Conservation (phyloP, 148 eudicot genomes). For the Gaultheria prostrata region DNA sequence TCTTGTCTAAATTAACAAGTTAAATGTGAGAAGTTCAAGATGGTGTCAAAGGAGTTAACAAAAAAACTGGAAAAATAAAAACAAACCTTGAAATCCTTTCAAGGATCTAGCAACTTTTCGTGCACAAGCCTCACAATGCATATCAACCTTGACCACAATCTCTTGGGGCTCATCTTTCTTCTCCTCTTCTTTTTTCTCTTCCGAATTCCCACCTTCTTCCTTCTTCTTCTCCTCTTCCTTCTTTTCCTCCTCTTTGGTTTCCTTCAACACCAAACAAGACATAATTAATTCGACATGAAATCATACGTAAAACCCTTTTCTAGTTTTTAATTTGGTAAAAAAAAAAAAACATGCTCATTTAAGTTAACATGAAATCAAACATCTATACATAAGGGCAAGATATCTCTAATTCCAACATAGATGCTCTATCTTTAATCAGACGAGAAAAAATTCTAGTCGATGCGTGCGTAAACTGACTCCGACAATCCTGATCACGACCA, state of each 20-base stretch:
- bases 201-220: constrained; percentile 16
- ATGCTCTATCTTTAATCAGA: too few relatives aligned
- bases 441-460: too few relatives aligned
- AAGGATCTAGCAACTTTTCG: constrained; percentile 54
- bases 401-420: too few relatives aligned
- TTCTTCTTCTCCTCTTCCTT: background rate
- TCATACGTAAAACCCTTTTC: background rate
- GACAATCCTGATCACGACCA: too few relatives aligned
- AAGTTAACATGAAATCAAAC: background rate
- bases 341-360: too few relatives aligned
- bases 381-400: background rate
- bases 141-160: constrained; percentile 60
- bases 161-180: constrained; percentile 32
- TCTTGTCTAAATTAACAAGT: too few relatives aligned
- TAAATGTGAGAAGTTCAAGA: too few relatives aligned
- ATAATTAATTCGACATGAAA: background rate
- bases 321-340: background rate
- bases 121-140: constrained; percentile 80
- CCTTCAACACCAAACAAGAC: constrained; percentile 1
- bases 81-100: constrained; percentile 47
- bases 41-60: too few relatives aligned
- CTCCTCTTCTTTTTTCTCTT: constrained; percentile 20
- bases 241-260: constrained; percentile 24
- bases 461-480: too few relatives aligned
- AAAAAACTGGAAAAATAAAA: background rate